Evolutionary conservation across 352 stramenopile species (phyloP).

Genomic region (Globisporangium nagaii): DNA sequence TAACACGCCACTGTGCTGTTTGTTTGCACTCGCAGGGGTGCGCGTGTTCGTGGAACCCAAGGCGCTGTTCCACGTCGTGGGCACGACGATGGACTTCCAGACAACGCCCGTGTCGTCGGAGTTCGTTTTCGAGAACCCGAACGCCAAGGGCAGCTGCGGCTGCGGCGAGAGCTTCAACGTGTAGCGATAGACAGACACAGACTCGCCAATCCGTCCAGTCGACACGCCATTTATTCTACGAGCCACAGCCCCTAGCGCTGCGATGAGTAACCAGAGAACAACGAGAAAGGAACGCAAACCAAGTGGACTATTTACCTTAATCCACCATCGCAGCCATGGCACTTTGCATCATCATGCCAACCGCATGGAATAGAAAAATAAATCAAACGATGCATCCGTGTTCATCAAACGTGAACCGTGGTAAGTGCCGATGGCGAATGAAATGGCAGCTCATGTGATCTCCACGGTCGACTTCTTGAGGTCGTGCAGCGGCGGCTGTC

Average conservation of each 20-base stretch:
- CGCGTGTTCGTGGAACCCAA: conserved; percentile 98
- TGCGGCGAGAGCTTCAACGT: conserved; percentile 99
- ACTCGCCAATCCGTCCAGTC: no score
- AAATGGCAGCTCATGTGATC: conserved; percentile 26
- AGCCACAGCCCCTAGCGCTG: no score
- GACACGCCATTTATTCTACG: conserved; percentile 1
- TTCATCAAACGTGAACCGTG: no score
- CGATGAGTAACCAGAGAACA: no score
- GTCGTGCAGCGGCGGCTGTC: conserved; percentile 42
- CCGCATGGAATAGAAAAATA: no score
- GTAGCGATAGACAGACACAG: conserved; percentile 40
- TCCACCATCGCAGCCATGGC: no score
- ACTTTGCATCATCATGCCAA: no score
- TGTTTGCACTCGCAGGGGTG: conserved; percentile 53
- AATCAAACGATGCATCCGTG: no score
- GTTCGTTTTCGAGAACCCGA: conserved; percentile 99
- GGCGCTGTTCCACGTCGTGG: conserved; percentile 98
- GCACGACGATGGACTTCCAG: conserved; percentile 98
- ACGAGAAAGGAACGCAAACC: no score
- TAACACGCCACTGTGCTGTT: neutral
- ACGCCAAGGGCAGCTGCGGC: conserved; percentile 98
- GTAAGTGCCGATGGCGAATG: no score
- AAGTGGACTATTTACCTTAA: no score
- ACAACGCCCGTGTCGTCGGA: conserved; percentile 95
- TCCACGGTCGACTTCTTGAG: conserved; percentile 69